These are phyloP conservation scores for Astrothelium macrocarpum DNA, from an alignment of 495 filamentous ascomycete genomes.

Conservation along the genomic window DNA sequence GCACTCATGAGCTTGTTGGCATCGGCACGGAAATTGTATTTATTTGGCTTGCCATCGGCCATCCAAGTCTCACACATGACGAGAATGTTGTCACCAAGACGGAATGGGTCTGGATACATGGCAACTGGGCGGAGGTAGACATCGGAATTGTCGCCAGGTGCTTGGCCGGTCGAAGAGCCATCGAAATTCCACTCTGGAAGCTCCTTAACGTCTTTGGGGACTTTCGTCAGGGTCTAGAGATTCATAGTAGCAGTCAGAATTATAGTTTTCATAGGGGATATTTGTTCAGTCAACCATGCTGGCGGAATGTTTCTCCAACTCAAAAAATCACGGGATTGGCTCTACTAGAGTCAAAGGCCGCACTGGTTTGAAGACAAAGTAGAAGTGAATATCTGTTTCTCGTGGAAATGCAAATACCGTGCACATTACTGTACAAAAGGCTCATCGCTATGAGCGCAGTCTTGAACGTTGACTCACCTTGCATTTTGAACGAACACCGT, in stretches of 20 bases:
- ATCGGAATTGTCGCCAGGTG: slow-evolving; percentile 93
- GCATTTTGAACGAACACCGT: slow-evolving; percentile 77
- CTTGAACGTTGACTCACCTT: slow-evolving; percentile 54
- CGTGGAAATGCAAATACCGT: background rate
- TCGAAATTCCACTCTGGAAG: slow-evolving; percentile 99
- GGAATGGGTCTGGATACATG: slow-evolving; percentile 90
- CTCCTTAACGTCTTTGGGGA: slow-evolving; percentile 56
- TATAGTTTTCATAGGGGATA: slow-evolving; percentile 13
- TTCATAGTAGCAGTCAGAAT: slow-evolving; percentile 17
- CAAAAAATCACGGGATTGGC: no score
- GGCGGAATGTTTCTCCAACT: no score
- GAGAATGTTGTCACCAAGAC: slow-evolving; percentile 70
- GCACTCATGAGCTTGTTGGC: slow-evolving; percentile 80
- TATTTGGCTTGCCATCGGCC: slow-evolving; percentile 91
- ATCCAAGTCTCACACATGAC: slow-evolving; percentile 96
- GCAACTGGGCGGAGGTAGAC: slow-evolving; percentile 91
- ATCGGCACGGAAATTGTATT: slow-evolving; percentile 95
- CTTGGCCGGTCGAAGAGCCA: slow-evolving; percentile 89
- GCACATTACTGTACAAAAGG: background rate
- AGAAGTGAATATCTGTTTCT: no score
- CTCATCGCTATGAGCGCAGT: background rate
- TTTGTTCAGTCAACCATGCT: background rate
- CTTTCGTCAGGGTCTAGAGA: slow-evolving; percentile 64
- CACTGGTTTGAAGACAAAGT: slow-evolving; percentile 1
- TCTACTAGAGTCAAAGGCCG: no score